These are phyloP conservation scores for Vitis hybrid DNA, from an alignment of 177 flowering plant species.

Conservation along the genomic window DNA sequence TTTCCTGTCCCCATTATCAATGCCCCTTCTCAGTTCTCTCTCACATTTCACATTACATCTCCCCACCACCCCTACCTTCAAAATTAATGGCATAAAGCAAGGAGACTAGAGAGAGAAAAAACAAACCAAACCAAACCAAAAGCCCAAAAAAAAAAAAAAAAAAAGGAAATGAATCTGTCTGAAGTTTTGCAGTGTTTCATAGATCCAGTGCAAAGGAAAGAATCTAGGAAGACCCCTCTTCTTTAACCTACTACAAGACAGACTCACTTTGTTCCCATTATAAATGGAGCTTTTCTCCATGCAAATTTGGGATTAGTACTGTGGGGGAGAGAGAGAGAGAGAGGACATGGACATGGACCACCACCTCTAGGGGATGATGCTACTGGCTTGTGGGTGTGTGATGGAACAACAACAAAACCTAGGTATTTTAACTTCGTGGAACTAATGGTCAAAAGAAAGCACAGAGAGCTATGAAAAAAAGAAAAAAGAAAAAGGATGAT, in stretches of 20 bases:
- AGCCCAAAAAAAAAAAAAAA: background rate
- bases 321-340: background rate
- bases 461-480: no score
- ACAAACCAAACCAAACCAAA: background rate
- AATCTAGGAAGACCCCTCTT: slow-evolving; percentile 17
- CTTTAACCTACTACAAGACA: slow-evolving; percentile 14
- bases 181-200: slow-evolving; percentile 24
- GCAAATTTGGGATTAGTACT: background rate
- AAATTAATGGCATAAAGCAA: no score
- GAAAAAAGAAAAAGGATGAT: no score
- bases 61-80: no score
- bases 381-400: no score
- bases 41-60: background rate
- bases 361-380: background rate
- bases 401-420: no score
- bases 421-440: no score
- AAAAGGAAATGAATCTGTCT: slow-evolving; percentile 16
- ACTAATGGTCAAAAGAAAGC: no score
- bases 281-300: slow-evolving; percentile 5
- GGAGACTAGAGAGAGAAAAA: no score
- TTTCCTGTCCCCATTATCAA: slow-evolving; percentile 6
- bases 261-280: slow-evolving; percentile 16
- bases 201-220: slow-evolving; percentile 31
- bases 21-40: background rate
- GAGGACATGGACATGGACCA: background rate